Base-by-base conservation (phyloP, 257 asterid genomes). In the Lycium ferocissimum region DNA sequence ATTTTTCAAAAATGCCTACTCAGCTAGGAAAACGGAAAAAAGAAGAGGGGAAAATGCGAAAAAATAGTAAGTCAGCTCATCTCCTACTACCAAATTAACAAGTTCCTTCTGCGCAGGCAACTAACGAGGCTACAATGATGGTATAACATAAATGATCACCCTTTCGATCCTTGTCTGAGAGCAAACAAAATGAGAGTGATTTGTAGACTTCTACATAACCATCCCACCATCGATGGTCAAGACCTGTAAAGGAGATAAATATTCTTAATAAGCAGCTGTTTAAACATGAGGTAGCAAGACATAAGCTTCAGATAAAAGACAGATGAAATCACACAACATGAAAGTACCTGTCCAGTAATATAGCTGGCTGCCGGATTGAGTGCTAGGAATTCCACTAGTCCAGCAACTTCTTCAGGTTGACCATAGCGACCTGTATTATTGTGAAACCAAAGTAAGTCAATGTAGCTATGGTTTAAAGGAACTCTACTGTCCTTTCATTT, bases 151-250 rank as follows among this genome's bases (percentile, higher is more conserved):
- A 78, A 11, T 33, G 40, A 13, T 53, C 81, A 22, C 45, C 1
- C 65, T 76, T 53, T 2, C 65, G 14, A 78, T 26, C 43, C 47
- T 53, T 53, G 26, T 14, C 1, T 9, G 33, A 1, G 43, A 47
- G 81, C 81, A 75, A 49, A 75, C 4, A 20, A 73, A 73, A 13
- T 4, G 14, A 10, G 35, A 26, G 6, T 40, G 65, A 17, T 2
- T 58, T 58, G 26, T 26, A 53, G 3, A 26, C 49, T 80, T 92
- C 91, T 81, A 96, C 98, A 96, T 94, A 79, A 96, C 98, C 99
- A 96, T 92, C 66, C 99, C 99, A 67, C 99, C 98, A 86, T 96
- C 99, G 81, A 96, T 94, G 82, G 96, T 92, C 79, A 94, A 79
- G 86, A 94, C 98, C 98, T 96, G 95, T 59, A 71, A 56, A 75